Conservation (phyloP, 371 early-diverging fungal species). For the Rhizopus delemar region DNA sequence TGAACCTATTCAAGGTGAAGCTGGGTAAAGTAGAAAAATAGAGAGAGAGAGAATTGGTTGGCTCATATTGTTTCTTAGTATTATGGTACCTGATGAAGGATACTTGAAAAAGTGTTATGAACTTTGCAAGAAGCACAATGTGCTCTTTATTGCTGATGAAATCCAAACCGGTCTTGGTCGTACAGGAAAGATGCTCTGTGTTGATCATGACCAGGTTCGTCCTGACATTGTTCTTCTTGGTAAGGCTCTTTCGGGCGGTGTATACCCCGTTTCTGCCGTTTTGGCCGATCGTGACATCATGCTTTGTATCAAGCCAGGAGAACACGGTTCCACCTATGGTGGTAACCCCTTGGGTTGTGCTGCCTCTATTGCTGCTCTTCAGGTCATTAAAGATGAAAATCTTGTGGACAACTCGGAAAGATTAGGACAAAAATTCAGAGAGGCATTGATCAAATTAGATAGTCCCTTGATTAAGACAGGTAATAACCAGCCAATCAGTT, state of each 20-base stretch:
- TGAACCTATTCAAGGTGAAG: slow-evolving; percentile 99
- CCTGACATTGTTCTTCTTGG: slow-evolving; percentile 94
- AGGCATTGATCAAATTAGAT: slow-evolving; percentile 68
- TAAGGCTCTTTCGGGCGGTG: slow-evolving; percentile 94
- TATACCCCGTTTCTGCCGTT: slow-evolving; percentile 95
- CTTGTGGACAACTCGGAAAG: slow-evolving; percentile 75
- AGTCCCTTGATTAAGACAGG: slow-evolving; percentile 73
- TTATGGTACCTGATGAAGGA: slow-evolving; percentile 91
- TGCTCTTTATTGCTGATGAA: slow-evolving; percentile 96
- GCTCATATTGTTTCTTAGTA: slow-evolving; percentile 36
- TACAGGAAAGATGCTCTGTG: slow-evolving; percentile 92
- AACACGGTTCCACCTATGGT: slow-evolving; percentile 97
- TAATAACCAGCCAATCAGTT: slow-evolving; percentile 17
- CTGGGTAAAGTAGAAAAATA: slow-evolving; percentile 57
- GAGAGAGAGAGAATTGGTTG: too few species aligned
- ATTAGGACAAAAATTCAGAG: slow-evolving; percentile 85
- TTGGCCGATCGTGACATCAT: slow-evolving; percentile 87
- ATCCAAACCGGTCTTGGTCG: slow-evolving; percentile 97
- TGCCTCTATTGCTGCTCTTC: slow-evolving; percentile 91
- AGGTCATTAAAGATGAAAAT: slow-evolving; percentile 93
- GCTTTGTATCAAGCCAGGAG: slow-evolving; percentile 93
- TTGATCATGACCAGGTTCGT: slow-evolving; percentile 86
- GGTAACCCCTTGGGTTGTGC: slow-evolving; percentile 96
- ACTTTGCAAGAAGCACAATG: slow-evolving; percentile 95
- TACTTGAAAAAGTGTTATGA: slow-evolving; percentile 83